Evolutionary conservation across 768 basidiomycete species (phyloP).

Genomic region (Heimioporus sp.): DNA sequence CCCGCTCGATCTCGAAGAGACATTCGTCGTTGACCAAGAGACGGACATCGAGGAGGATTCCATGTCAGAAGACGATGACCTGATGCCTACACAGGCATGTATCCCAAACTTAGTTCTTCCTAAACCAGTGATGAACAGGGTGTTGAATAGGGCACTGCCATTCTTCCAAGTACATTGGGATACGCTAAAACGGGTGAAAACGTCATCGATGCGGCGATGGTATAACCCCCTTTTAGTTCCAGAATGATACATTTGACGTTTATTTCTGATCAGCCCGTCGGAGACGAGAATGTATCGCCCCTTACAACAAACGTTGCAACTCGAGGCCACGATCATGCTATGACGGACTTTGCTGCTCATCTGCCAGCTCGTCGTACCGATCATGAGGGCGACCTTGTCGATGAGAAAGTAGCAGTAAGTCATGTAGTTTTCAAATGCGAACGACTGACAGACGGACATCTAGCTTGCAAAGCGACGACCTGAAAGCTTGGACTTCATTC

Average conservation of each 20-base stretch:
- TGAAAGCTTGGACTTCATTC: conserved; percentile 23
- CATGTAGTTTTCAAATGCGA: not conserved
- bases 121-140: not conserved
- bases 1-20: not conserved
- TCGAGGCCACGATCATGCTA: not conserved
- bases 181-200: not conserved
- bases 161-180: not conserved
- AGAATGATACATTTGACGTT: not conserved
- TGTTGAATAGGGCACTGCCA: not conserved
- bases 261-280: conserved; percentile 1
- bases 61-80: not conserved
- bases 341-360: too few relatives aligned
- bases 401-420: conserved; percentile 12
- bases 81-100: conserved; percentile 1
- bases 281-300: not conserved
- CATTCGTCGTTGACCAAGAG: not conserved
- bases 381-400: not conserved
- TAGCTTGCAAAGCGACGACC: conserved; percentile 13
- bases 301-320: not conserved
- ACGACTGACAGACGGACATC: not conserved
- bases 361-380: not conserved
- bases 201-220: not conserved
- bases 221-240: conserved; percentile 3
- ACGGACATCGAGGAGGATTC: not conserved
- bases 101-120: not conserved